Evolutionary conservation across 257 asterid genomes (phyloP).

Genomic region (Hygrophila difformis): DNA sequence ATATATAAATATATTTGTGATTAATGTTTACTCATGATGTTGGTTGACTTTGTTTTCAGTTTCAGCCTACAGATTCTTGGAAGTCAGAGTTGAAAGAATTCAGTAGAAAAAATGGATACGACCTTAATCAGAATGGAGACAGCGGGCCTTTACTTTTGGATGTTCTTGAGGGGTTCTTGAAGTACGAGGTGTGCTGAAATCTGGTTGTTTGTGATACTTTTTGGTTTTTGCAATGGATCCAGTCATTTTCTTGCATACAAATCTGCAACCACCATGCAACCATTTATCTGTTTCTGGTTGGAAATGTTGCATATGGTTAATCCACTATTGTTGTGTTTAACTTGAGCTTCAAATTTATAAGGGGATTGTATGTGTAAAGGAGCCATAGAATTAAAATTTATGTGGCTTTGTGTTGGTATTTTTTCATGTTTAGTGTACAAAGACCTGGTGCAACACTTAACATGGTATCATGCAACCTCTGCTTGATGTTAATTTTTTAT

Average conservation of each 20-base stretch:
- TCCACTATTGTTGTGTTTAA: not conserved
- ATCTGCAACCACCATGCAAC: slow-evolving; percentile 6
- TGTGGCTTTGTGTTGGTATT: too few relatives aligned
- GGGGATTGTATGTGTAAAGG: slow-evolving; percentile 4
- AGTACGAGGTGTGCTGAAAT: slow-evolving; percentile 70
- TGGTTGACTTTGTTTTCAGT: slow-evolving; percentile 11
- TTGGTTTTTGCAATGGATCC: not conserved
- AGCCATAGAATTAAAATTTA: too few relatives aligned
- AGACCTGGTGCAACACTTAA: too few relatives aligned
- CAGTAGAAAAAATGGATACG: slow-evolving; percentile 88
- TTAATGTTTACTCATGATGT: slow-evolving; percentile 2
- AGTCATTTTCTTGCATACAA: not conserved
- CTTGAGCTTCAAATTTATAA: too few relatives aligned
- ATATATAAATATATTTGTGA: too few relatives aligned
- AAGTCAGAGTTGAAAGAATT: slow-evolving; percentile 85
- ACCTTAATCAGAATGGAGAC: slow-evolving; percentile 78
- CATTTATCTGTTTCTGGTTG: slow-evolving; percentile 4
- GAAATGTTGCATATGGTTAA: not conserved
- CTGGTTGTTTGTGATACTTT: not conserved
- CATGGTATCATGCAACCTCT: too few relatives aligned
- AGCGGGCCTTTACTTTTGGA: too few relatives aligned
- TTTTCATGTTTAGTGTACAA: too few relatives aligned
- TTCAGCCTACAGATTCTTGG: slow-evolving; percentile 93
- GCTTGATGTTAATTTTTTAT: not conserved
- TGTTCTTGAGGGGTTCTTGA: slow-evolving; percentile 97